Evolutionary conservation across 192 early-diverging fungal genomes (phyloP).

Genomic region (Coemansia sp.): DNA sequence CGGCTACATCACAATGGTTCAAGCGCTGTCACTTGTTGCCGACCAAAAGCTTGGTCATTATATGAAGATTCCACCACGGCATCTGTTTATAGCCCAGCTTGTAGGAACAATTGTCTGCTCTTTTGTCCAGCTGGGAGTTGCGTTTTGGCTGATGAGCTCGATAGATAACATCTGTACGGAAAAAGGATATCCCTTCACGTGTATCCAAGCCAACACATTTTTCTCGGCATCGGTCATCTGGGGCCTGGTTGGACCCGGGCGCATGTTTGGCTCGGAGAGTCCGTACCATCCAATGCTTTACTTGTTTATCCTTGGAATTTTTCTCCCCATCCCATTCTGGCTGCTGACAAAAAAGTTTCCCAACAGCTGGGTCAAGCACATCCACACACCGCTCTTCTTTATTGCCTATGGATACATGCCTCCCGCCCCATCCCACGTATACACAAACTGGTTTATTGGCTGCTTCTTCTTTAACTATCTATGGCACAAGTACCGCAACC

Average conservation of each 20-base stretch:
- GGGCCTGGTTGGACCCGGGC: slow-evolving; percentile 75
- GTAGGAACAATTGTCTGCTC: slow-evolving; percentile 70
- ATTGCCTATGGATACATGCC: slow-evolving; percentile 63
- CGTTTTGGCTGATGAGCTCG: slow-evolving; percentile 65
- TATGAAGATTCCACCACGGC: slow-evolving; percentile 80
- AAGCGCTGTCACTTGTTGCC: slow-evolving; percentile 66
- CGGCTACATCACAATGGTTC: slow-evolving; percentile 73
- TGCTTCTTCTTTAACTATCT: slow-evolving; percentile 73
- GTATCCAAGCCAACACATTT: slow-evolving; percentile 62
- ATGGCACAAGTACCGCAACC: slow-evolving; percentile 63
- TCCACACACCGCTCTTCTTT: slow-evolving; percentile 73
- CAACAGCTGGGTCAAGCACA: slow-evolving; percentile 60
- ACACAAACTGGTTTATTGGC: slow-evolving; percentile 56
- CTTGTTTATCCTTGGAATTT: slow-evolving; percentile 62
- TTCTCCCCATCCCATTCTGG: slow-evolving; percentile 74
- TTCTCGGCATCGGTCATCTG: slow-evolving; percentile 77
- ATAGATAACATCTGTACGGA: slow-evolving; percentile 61
- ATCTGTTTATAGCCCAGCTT: slow-evolving; percentile 80
- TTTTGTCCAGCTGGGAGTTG: slow-evolving; percentile 68
- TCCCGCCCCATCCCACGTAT: slow-evolving; percentile 58
- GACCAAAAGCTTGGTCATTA: slow-evolving; percentile 81
- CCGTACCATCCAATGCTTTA: slow-evolving; percentile 56
- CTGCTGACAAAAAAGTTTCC: slow-evolving; percentile 63
- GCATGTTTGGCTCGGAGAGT: slow-evolving; percentile 65
- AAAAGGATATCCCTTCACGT: slow-evolving; percentile 65